Percentiles rank a stretch among this genome's conserved stretches.
These are phyloP conservation scores for Lotus japonicus DNA, from an alignment of 306 rosid genomes.

Conservation along the genomic window DNA sequence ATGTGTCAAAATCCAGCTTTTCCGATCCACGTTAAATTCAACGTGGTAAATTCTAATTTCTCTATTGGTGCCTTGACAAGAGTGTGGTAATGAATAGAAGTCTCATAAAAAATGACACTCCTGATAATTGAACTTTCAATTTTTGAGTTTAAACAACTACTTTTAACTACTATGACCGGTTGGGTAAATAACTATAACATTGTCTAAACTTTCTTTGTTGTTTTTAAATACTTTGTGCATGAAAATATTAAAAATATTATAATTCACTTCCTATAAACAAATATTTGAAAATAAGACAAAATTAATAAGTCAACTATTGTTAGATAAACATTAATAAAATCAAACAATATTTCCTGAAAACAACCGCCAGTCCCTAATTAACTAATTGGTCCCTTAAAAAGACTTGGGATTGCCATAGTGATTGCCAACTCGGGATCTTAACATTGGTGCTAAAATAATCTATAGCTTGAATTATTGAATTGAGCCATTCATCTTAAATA, in stretches of 20 bases:
- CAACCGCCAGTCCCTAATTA: background rate
- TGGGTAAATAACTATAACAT: no score
- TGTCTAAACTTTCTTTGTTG: background rate
- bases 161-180: no score
- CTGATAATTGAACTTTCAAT: no score
- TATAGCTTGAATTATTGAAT: background rate
- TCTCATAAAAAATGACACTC: no score
- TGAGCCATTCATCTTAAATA: background rate
- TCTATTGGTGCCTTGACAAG: no score
- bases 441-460: slow-evolving; percentile 17
- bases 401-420: slow-evolving; percentile 1
- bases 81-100: no score
- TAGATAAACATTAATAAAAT: background rate
- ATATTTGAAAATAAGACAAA: background rate
- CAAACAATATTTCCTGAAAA: background rate
- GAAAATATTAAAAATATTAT: no score
- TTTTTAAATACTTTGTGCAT: background rate
- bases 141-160: no score
- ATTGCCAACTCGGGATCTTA: slow-evolving; percentile 17
- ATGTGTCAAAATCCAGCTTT: no score
- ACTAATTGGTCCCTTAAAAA: background rate
- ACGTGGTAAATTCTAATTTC: no score
- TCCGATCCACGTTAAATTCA: no score
- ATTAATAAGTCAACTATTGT: background rate
- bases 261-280: no score